Evolutionary conservation across 1,284 basidiomycete genomes (phyloP).

Genomic region (Apiotrichum montevideense): DNA sequence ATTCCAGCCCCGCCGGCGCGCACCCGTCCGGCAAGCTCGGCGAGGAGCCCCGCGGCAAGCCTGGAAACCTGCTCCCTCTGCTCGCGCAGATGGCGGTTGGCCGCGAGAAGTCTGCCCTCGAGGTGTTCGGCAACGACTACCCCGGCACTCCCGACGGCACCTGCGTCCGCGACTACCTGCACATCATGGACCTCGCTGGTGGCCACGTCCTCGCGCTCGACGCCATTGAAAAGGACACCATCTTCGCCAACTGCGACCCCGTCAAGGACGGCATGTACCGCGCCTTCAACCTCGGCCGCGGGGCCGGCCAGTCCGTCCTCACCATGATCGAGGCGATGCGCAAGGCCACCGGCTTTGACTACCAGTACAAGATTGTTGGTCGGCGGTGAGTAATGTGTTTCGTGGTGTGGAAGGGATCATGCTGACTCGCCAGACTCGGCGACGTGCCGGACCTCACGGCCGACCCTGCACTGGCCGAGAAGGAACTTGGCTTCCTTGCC

Average conservation of each 20-base stretch:
- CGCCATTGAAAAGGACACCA: slow-evolving; percentile 48
- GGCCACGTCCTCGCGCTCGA: slow-evolving; percentile 92
- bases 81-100: slow-evolving; percentile 95
- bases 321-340: slow-evolving; percentile 95
- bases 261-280: slow-evolving; percentile 58
- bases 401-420: not conserved
- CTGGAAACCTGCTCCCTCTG: slow-evolving; percentile 89
- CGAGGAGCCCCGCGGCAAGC: slow-evolving; percentile 90
- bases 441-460: slow-evolving; percentile 98
- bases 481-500: slow-evolving; percentile 91
- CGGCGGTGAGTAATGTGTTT: slow-evolving; percentile 59
- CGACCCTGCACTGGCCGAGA: slow-evolving; percentile 82
- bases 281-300: slow-evolving; percentile 95
- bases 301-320: slow-evolving; percentile 84
- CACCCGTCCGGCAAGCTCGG: slow-evolving; percentile 90
- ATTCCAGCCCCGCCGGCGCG: slow-evolving; percentile 81
- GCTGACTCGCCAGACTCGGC: slow-evolving; percentile 59
- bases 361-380: slow-evolving; percentile 75
- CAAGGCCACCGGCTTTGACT: slow-evolving; percentile 64
- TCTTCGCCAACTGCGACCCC: slow-evolving; percentile 43
- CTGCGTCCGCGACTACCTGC: slow-evolving; percentile 95
- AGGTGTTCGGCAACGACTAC: slow-evolving; percentile 97
- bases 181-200: slow-evolving; percentile 88
- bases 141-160: slow-evolving; percentile 81
- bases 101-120: slow-evolving; percentile 72